These are phyloP conservation scores for Verbascum thapsus DNA, from an alignment of 257 asterid species.

Conservation along the genomic window DNA sequence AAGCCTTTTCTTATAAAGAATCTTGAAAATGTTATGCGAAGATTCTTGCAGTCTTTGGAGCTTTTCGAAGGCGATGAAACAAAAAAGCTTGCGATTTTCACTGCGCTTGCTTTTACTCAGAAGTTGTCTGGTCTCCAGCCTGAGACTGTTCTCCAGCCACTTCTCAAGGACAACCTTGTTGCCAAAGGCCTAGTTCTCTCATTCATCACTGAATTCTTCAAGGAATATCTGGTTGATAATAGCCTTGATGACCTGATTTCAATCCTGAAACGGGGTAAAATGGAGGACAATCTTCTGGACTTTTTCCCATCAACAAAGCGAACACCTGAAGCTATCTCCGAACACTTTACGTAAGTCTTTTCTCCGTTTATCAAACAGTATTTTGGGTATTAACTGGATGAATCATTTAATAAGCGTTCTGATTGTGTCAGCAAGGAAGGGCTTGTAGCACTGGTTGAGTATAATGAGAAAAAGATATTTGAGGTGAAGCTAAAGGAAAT, in stretches of 20 bases:
- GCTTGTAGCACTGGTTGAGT: constrained; percentile 71
- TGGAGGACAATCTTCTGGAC: constrained; percentile 88
- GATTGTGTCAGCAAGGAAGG: constrained; percentile 67
- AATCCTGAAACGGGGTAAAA: constrained; percentile 85
- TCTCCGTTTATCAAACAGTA: background rate
- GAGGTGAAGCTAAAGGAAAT: constrained; percentile 87
- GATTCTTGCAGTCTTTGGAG: constrained; percentile 88
- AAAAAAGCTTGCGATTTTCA: constrained; percentile 96
- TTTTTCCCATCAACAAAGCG: constrained; percentile 86
- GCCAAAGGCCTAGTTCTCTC: constrained; percentile 96
- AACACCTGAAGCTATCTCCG: constrained; percentile 88
- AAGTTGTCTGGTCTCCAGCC: constrained; percentile 98
- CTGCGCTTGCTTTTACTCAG: constrained; percentile 99
- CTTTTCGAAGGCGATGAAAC: constrained; percentile 94
- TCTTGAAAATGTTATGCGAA: constrained; percentile 98
- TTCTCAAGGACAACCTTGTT: constrained; percentile 95
- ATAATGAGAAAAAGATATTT: constrained; percentile 78
- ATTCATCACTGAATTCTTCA: constrained; percentile 90
- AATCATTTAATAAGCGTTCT: background rate
- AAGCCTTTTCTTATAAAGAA: constrained; percentile 92
- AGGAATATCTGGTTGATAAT: constrained; percentile 93
- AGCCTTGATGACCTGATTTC: constrained; percentile 96
- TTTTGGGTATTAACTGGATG: no score
- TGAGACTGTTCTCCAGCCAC: constrained; percentile 93
- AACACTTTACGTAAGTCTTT: constrained; percentile 84